Evolutionary conservation across 1,284 basidiomycete species (phyloP).

Genomic region (Anthracocystis walkeri): DNA sequence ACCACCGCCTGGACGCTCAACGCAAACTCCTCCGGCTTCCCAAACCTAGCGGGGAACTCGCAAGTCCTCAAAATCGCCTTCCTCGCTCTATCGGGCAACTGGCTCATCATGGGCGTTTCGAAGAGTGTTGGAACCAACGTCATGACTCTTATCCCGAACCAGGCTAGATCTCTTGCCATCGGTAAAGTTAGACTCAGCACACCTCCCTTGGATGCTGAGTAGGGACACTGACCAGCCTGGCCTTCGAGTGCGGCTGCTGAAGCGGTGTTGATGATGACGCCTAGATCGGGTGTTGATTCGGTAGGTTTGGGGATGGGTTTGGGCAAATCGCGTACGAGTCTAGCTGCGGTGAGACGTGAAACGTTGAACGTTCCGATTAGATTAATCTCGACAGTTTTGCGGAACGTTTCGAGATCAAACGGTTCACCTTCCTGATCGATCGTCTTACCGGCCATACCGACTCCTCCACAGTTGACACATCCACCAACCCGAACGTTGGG

Average conservation of each 20-base stretch:
- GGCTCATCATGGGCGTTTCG: slow-evolving; percentile 68
- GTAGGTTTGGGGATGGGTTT: slow-evolving; percentile 46
- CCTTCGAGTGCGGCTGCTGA: slow-evolving; percentile 69
- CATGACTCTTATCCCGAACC: slow-evolving; percentile 64
- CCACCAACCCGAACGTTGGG: slow-evolving; percentile 60
- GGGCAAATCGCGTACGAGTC: slow-evolving; percentile 57
- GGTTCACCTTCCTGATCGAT: slow-evolving; percentile 64
- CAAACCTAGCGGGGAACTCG: slow-evolving; percentile 59
- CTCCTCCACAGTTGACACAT: slow-evolving; percentile 68
- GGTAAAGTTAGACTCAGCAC: slow-evolving; percentile 67
- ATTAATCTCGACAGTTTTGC: slow-evolving; percentile 59
- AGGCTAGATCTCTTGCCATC: slow-evolving; percentile 69
- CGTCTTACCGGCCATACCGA: slow-evolving; percentile 69
- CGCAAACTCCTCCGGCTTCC: slow-evolving; percentile 65
- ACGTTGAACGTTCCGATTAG: slow-evolving; percentile 69
- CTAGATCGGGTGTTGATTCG: slow-evolving; percentile 57
- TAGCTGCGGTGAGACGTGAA: slow-evolving; percentile 65
- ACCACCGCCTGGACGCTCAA: slow-evolving; percentile 60
- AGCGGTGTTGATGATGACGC: slow-evolving; percentile 69
- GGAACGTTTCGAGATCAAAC: slow-evolving; percentile 66
- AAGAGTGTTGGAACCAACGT: slow-evolving; percentile 68
- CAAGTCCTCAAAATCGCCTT: slow-evolving; percentile 34
- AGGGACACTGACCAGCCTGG: slow-evolving; percentile 68
- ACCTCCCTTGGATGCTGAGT: slow-evolving; percentile 67
- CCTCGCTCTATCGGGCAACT: slow-evolving; percentile 50